Conservation (phyloP, 1,284 basidiomycete genomes). For the Rhodotorula sp. region DNA sequence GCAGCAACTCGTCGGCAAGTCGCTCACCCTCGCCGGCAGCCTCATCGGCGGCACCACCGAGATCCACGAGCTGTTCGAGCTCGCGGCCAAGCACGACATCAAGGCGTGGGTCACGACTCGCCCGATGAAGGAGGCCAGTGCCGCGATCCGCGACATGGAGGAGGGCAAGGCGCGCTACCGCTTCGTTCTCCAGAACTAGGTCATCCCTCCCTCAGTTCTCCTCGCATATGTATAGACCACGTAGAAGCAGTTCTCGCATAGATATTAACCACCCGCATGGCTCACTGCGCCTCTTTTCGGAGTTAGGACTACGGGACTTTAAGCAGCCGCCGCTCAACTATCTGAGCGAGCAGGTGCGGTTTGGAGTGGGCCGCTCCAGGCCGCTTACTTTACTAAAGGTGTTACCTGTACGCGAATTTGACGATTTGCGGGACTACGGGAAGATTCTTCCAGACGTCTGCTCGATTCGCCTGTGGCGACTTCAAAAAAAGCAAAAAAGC, state of each 20-base stretch:
- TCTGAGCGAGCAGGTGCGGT: too few species aligned
- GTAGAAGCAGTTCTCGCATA: not conserved
- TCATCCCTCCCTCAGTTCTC: not conserved
- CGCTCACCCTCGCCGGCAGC: slow-evolving; percentile 34
- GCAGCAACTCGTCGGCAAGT: slow-evolving; percentile 32
- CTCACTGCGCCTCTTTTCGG: too few species aligned
- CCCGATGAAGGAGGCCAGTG: slow-evolving; percentile 53
- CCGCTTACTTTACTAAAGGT: too few species aligned
- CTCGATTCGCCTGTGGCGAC: too few species aligned
- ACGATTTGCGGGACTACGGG: too few species aligned
- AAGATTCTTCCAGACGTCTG: too few species aligned
- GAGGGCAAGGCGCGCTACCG: slow-evolving; percentile 53
- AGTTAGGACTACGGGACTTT: too few species aligned
- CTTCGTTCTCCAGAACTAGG: slow-evolving; percentile 52
- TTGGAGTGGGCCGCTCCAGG: too few species aligned
- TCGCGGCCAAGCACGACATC: slow-evolving; percentile 48
- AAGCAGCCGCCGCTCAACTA: too few species aligned
- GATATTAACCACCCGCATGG: not conserved
- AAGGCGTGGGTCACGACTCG: slow-evolving; percentile 51
- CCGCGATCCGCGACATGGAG: slow-evolving; percentile 53
- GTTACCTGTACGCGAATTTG: too few species aligned
- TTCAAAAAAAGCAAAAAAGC: too few species aligned
- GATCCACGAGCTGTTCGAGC: slow-evolving; percentile 50
- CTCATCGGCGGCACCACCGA: slow-evolving; percentile 51
- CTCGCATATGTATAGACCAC: not conserved